These are phyloP conservation scores for Coniochaeta prunicola DNA, from an alignment of 2,329 filamentous ascomycete species.

Conservation along the genomic window DNA sequence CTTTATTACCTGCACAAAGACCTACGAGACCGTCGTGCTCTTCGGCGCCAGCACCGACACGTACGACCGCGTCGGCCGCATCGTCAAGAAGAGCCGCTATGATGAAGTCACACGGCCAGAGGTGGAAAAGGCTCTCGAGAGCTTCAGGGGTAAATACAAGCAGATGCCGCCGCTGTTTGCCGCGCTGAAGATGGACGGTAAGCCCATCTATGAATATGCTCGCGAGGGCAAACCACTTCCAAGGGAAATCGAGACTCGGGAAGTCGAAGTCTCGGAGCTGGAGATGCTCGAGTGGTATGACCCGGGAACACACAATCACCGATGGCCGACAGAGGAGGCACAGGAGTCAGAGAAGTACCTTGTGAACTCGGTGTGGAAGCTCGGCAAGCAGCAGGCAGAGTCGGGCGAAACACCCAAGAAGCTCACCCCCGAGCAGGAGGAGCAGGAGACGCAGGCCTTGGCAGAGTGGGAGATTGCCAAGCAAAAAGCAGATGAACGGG, in stretches of 20 bases:
- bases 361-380: constrained; percentile 63
- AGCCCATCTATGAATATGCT: constrained; percentile 93
- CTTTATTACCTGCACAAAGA: constrained; percentile 86
- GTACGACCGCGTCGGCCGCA: constrained; percentile 80
- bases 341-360: constrained; percentile 67
- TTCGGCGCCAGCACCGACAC: constrained; percentile 92
- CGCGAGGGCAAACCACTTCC: constrained; percentile 83
- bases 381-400: constrained; percentile 48
- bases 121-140: constrained; percentile 68
- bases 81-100: constrained; percentile 68
- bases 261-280: constrained; percentile 70
- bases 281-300: constrained; percentile 81
- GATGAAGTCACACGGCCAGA: constrained; percentile 72
- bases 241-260: constrained; percentile 71
- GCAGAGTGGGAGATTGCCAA: constrained; percentile 51
- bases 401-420: constrained; percentile 27
- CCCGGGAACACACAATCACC: constrained; percentile 70
- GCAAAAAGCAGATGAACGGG: constrained; percentile 49
- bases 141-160: constrained; percentile 75
- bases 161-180: constrained; percentile 92
- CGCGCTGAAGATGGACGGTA: constrained; percentile 86
- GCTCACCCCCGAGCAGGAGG: constrained; percentile 46
- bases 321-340: constrained; percentile 75
- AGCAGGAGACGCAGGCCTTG: constrained; percentile 46
- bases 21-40: constrained; percentile 80